Conservation (phyloP, 257 asterid species). For the Cynanchum wilfordii region DNA sequence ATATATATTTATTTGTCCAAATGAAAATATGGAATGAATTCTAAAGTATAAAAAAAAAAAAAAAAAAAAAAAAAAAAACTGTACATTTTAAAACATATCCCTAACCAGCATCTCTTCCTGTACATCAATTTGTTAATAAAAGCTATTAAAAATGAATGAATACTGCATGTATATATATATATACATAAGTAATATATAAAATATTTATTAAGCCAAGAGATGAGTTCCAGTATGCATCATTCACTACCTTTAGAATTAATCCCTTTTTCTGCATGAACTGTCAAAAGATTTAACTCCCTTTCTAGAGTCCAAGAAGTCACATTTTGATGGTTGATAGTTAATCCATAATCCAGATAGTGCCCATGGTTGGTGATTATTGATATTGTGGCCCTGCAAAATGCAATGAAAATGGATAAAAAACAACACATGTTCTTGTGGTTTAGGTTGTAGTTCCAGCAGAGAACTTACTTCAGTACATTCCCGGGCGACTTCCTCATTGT, state of each 20-base stretch:
- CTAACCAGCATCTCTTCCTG: not conserved
- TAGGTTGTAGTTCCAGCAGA: not conserved
- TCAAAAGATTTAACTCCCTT: slow-evolving; percentile 62
- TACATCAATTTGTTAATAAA: not conserved
- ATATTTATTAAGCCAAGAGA: not conserved
- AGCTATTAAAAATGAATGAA: not conserved
- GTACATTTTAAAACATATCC: no score
- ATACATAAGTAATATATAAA: not conserved
- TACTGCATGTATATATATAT: no score
- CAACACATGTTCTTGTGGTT: no score
- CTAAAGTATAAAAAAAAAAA: no score
- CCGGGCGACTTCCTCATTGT: slow-evolving; percentile 54
- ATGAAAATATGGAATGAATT: no score
- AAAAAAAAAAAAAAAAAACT: no score
- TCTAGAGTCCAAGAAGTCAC: slow-evolving; percentile 75
- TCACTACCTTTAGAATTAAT: slow-evolving; percentile 7
- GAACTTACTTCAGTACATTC: slow-evolving; percentile 51
- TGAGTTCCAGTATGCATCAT: not conserved
- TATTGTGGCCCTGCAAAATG: slow-evolving; percentile 60
- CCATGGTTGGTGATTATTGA: slow-evolving; percentile 58
- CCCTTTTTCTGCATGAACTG: slow-evolving; percentile 38
- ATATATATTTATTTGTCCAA: no score
- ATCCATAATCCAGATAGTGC: slow-evolving; percentile 61
- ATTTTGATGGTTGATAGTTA: slow-evolving; percentile 56
- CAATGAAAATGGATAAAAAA: slow-evolving; percentile 3